Evolutionary conservation across 106 monocot species (phyloP).

Genomic region (Dactylorhiza incarnata): DNA sequence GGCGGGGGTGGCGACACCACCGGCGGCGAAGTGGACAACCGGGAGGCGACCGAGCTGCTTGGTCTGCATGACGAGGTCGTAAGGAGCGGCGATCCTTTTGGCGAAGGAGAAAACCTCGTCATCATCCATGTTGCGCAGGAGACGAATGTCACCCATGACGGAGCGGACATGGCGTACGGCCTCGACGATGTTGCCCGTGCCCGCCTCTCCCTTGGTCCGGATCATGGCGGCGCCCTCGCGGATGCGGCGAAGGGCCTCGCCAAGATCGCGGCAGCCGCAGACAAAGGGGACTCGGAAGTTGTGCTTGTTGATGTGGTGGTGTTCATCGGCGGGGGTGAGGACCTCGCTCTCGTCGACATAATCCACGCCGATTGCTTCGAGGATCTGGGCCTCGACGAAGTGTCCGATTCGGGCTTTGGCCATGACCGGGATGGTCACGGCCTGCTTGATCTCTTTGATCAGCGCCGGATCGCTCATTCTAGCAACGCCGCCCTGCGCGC

Average conservation of each 20-base stretch:
- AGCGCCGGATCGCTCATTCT: conserved; percentile 34
- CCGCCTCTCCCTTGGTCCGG: conserved; percentile 18
- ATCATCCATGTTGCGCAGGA: conserved; percentile 28
- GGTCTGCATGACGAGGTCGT: conserved; percentile 39
- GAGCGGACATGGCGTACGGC: conserved; percentile 23
- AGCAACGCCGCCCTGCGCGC: conserved; percentile 51
- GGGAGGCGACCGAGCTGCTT: conserved; percentile 37
- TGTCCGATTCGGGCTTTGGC: conserved; percentile 31
- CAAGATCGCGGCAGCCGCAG: conserved; percentile 30
- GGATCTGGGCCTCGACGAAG: conserved; percentile 32
- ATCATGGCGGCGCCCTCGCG: conserved; percentile 20
- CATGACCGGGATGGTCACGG: conserved; percentile 30
- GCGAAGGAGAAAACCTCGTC: conserved; percentile 43
- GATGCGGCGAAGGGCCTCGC: conserved; percentile 25
- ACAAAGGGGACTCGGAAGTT: conserved; percentile 33
- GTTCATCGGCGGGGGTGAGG: conserved; percentile 23
- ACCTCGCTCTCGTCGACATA: conserved; percentile 29
- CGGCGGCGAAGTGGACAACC: conserved; percentile 37
- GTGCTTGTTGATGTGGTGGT: conserved; percentile 33
- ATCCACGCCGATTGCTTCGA: conserved; percentile 25
- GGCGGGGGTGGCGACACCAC: conserved; percentile 38
- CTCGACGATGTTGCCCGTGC: conserved; percentile 17
- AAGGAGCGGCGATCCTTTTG: conserved; percentile 37
- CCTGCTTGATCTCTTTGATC: conserved; percentile 27
- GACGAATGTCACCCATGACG: conserved; percentile 19